Conservation (phyloP, 2,329 filamentous ascomycete species). For the Fusarium sp. region DNA sequence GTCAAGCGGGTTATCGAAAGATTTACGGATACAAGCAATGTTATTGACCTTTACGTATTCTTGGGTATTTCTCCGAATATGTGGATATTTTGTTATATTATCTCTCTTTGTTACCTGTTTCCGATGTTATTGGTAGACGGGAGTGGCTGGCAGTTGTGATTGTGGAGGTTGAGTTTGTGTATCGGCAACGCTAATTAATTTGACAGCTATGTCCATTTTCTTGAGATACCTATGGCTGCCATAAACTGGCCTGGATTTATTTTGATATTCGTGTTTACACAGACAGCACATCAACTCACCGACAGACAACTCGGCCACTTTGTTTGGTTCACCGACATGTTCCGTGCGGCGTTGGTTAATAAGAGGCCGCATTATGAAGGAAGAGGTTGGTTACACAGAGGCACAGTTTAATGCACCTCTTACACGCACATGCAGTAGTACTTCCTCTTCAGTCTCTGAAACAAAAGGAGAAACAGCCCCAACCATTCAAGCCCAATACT, state of each 20-base stretch:
- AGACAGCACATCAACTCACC: conserved; percentile 3
- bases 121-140: neutral
- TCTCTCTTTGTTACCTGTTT: neutral
- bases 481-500: neutral
- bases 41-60: conserved; percentile 6
- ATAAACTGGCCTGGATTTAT: neutral
- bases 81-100: neutral
- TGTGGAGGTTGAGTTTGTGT: conserved; percentile 25
- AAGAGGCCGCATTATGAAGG: conserved; percentile 11
- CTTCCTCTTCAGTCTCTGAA: conserved; percentile 11
- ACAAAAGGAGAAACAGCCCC: conserved; percentile 1
- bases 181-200: conserved; percentile 16
- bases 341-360: conserved; percentile 5
- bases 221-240: neutral
- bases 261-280: neutral
- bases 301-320: conserved; percentile 16
- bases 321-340: conserved; percentile 24
- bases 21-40: neutral
- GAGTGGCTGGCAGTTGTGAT: conserved; percentile 30
- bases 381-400: conserved; percentile 17
- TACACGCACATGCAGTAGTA: conserved; percentile 6
- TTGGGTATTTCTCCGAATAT: conserved; percentile 3
- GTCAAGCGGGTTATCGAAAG: conserved; percentile 26
- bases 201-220: neutral
- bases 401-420: conserved; percentile 4